A percentile compares a stretch with the other conserved stretches of the same genome.
phyloP scores from a whole-genome alignment of 78 protist species.

The Isochrysis galbana region DNA sequence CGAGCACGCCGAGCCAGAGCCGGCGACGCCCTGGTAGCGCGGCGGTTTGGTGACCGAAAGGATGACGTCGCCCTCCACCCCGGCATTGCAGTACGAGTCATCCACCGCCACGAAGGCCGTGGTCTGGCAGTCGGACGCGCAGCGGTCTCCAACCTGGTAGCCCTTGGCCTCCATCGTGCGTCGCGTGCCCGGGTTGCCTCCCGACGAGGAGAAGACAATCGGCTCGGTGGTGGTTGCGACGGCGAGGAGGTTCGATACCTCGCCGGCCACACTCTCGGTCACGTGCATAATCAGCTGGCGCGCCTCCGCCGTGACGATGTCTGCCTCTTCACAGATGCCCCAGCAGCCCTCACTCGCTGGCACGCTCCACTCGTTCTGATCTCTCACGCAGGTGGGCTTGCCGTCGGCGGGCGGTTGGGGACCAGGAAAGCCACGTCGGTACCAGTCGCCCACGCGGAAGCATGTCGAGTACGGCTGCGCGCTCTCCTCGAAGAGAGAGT shows the following conservation, averaged over 20 bases:
- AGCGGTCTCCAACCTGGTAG: background rate
- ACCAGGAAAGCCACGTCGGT: background rate
- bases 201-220: background rate
- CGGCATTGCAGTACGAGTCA: background rate
- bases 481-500: background rate
- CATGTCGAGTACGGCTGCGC: background rate
- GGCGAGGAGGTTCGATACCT: background rate
- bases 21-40: background rate
- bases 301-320: background rate
- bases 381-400: background rate
- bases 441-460: background rate
- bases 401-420: background rate
- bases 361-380: background rate
- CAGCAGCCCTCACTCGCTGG: background rate
- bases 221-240: background rate
- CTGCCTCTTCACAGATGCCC: background rate
- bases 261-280: background rate
- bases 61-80: background rate
- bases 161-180: background rate
- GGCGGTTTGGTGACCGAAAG: slow-evolving; percentile 1
- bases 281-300: background rate
- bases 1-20: background rate
- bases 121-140: background rate
- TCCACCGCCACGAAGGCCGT: background rate
- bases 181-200: background rate